Evolutionary conservation across 495 filamentous ascomycete species (phyloP).

Genomic region (Lindgomyces ingoldianus): DNA sequence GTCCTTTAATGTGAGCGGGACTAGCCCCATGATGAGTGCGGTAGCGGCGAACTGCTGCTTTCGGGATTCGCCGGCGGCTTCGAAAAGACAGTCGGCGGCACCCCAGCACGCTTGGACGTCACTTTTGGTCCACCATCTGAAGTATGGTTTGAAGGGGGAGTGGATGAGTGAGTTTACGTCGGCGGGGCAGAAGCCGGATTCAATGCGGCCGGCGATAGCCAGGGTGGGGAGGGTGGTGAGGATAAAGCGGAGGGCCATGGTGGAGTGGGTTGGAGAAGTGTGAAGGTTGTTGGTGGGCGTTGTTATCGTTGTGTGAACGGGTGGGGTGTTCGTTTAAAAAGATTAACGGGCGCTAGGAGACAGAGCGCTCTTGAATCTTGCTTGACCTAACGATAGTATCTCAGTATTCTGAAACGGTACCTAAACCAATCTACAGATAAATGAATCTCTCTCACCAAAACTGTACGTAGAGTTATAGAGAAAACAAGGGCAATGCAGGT

Average conservation of each 20-base stretch:
- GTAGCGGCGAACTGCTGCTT: conserved; percentile 36
- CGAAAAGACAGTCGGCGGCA: conserved; percentile 20
- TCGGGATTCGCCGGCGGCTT: conserved; percentile 20
- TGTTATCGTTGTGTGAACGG: background rate
- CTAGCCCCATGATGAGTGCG: conserved; percentile 34
- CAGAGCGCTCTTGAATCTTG: no score
- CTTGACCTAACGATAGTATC: no score
- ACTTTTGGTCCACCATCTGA: background rate
- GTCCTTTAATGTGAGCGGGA: conserved; percentile 33
- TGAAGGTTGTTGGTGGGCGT: background rate
- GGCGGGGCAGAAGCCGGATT: background rate
- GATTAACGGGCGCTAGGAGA: no score
- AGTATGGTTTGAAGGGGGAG: conserved; percentile 28
- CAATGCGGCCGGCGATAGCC: background rate
- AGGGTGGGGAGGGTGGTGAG: conserved; percentile 3
- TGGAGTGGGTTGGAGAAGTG: background rate
- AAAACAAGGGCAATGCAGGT: no score
- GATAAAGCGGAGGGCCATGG: background rate
- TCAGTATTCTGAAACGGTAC: no score
- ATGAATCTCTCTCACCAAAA: no score
- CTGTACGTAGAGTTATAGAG: no score
- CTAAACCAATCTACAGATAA: no score
- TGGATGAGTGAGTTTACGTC: conserved; percentile 5
- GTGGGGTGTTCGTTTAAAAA: no score
- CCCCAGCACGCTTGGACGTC: conserved; percentile 14